Percentiles rank a stretch among this genome's conserved stretches.
phyloP scores from a whole-genome alignment of 2,329 filamentous ascomycete genomes.

The Graphilbum sp. region DNA sequence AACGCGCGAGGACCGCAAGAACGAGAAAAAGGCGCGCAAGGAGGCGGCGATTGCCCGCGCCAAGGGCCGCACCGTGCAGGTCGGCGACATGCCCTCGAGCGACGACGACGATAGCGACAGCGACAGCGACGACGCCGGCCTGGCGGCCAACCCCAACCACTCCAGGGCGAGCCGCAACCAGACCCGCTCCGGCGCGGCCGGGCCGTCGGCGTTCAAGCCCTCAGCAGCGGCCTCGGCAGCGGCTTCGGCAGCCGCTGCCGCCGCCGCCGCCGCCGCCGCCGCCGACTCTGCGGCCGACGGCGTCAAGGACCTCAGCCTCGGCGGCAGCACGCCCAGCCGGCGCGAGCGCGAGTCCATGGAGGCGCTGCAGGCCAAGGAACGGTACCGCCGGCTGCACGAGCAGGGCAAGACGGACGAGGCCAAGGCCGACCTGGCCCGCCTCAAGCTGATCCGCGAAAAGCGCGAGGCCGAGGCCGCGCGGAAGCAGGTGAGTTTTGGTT shows the following conservation, averaged over 20 bases:
- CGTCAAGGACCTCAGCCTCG: conserved; percentile 35
- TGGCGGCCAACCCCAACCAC: conserved; percentile 88
- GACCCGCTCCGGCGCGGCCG: conserved; percentile 22
- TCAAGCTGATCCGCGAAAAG: conserved; percentile 71
- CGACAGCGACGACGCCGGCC: conserved; percentile 36
- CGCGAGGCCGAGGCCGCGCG: conserved; percentile 68
- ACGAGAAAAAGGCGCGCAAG: conserved; percentile 70
- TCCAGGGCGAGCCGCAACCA: conserved; percentile 55
- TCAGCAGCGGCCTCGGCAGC: conserved; percentile 2
- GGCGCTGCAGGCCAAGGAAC: conserved; percentile 75
- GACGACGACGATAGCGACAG: conserved; percentile 32
- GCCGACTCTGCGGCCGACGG: conserved; percentile 33
- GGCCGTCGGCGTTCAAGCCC: neutral
- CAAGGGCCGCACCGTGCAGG: conserved; percentile 54
- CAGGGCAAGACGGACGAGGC: conserved; percentile 96
- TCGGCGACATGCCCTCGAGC: conserved; percentile 71
- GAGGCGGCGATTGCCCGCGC: conserved; percentile 41
- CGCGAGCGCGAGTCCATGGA: conserved; percentile 60
- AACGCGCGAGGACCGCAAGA: conserved; percentile 78
- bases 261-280: conserved; percentile 2
- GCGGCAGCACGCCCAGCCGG: conserved; percentile 21
- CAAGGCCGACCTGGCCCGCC: conserved; percentile 68
- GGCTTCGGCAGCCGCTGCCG: conserved; percentile 26
- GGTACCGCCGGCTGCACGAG: conserved; percentile 80
- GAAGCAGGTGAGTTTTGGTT: conserved; percentile 50